Evolutionary conservation across 495 filamentous ascomycete genomes (phyloP).

Genomic region (Achaetomiella virescens): DNA sequence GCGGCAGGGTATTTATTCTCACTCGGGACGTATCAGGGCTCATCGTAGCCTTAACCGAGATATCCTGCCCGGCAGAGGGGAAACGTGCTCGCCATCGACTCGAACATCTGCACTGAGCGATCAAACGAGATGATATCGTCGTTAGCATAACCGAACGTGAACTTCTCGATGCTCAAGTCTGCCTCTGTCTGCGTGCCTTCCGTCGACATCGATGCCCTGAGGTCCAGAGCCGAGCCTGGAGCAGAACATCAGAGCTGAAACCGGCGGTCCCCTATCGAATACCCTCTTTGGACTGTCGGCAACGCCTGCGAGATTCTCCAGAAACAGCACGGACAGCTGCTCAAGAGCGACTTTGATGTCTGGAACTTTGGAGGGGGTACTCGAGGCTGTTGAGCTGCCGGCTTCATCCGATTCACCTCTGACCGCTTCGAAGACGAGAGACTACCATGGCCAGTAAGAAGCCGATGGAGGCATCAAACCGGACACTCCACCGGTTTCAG

Average conservation of each 20-base stretch:
- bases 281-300: slow-evolving; percentile 34
- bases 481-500: slow-evolving; percentile 50
- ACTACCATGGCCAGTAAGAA: slow-evolving; percentile 59
- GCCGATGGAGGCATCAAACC: slow-evolving; percentile 63
- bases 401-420: slow-evolving; percentile 22
- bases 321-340: slow-evolving; percentile 55
- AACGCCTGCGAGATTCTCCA: slow-evolving; percentile 54
- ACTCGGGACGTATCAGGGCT: slow-evolving; percentile 48
- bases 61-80: slow-evolving; percentile 55
- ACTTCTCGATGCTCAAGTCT: slow-evolving; percentile 53
- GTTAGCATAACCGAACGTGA: slow-evolving; percentile 66
- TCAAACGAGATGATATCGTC: slow-evolving; percentile 73
- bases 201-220: slow-evolving; percentile 35
- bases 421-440: slow-evolving; percentile 46
- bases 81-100: slow-evolving; percentile 60
- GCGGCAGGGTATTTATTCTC: slow-evolving; percentile 73
- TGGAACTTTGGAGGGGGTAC: slow-evolving; percentile 22
- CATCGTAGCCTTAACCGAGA: slow-evolving; percentile 55
- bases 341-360: slow-evolving; percentile 48
- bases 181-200: slow-evolving; percentile 32
- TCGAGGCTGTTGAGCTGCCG: slow-evolving; percentile 19
- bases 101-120: slow-evolving; percentile 56
- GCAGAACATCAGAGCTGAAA: slow-evolving; percentile 42
- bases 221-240: slow-evolving; percentile 44
- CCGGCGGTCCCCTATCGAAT: slow-evolving; percentile 26